Evolutionary conservation across 768 basidiomycete species (phyloP), one percentile per base, ranked within the genome.

Genomic region (Mycena belliarum): DNA sequence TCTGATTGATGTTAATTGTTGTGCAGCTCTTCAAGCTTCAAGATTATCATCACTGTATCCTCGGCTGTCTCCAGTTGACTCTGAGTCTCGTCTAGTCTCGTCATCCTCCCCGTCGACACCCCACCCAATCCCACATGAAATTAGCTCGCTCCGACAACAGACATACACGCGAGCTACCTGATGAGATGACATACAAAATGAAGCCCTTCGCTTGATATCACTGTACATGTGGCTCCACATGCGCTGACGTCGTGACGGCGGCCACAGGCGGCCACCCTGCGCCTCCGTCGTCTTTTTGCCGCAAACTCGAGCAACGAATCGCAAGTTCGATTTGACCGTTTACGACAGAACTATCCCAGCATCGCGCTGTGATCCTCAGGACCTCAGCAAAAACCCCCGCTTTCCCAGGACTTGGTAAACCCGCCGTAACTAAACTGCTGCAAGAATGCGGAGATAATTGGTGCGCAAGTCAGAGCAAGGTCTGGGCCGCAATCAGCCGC

Each of bases 101-200:
- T 43, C 43, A 44, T 44, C 18, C 43, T 26, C 14, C 12, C 43
- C 37, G 37, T 38, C 29, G 29, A 32, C 6, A 12, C 29, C 12
- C 29, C 29, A 32, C 29, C 29, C 12, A 14, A 15, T 35, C 33
- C 35, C 38, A 43, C 24, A 47, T 28, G 28, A 25, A 38, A n/a
- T 35, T 38, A 20, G 18, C 38, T 35, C 18, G 24, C 49, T 20
- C 42, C 29, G 49, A 28, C 50, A 45, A 35, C 49, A 51, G n/a
- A 57, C 26, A 29, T 42, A 50, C 49, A 57, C 41, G 35, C 33
- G 33, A 35, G 33, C 49, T 51, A 42, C 49, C 28, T 51, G 49
- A 44, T 49, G 56, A 56, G 48, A 55, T 35, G 5, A 11, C 24
- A n/a, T n/a, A 9, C 43, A 9, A 37, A 42, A 47, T 49, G 33